These are phyloP conservation scores for Chamaenerion angustifolium DNA, from an alignment of 345 rosid species.

Conservation along the genomic window DNA sequence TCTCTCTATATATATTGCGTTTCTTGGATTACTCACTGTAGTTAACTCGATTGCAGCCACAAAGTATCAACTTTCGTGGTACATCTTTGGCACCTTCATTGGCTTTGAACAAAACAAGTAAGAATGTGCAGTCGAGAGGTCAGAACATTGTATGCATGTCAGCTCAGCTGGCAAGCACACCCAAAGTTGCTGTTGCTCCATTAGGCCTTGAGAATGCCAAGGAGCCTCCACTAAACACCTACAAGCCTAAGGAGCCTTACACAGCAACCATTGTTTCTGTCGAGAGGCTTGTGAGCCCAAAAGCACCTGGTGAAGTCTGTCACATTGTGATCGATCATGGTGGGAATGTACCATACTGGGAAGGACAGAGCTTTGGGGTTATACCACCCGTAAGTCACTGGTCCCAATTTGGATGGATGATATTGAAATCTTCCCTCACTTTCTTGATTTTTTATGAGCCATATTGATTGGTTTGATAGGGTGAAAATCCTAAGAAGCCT, in stretches of 20 bases:
- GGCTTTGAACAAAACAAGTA: slow-evolving; percentile 30
- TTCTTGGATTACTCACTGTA: neutral
- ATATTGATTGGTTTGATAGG: slow-evolving; percentile 26
- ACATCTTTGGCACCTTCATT: slow-evolving; percentile 37
- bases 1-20: too few relatives aligned
- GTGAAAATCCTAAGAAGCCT: slow-evolving; percentile 95
- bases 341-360: slow-evolving; percentile 96
- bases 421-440: too few relatives aligned
- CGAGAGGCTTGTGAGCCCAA: slow-evolving; percentile 80
- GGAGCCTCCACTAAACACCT: slow-evolving; percentile 60
- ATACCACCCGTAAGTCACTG: slow-evolving; percentile 83
- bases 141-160: slow-evolving; percentile 54
- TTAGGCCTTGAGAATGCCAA: slow-evolving; percentile 55
- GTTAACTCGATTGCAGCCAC: slow-evolving; percentile 29
- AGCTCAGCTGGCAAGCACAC: slow-evolving; percentile 59
- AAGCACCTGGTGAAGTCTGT: slow-evolving; percentile 97
- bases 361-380: slow-evolving; percentile 98
- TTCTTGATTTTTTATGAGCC: too few relatives aligned
- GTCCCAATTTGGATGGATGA: too few relatives aligned
- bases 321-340: slow-evolving; percentile 91
- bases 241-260: slow-evolving; percentile 86
- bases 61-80: slow-evolving; percentile 36
- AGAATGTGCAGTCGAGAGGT: slow-evolving; percentile 17
- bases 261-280: slow-evolving; percentile 86
- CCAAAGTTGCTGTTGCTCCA: slow-evolving; percentile 72